Percentiles rank a stretch among this genome's conserved stretches.
Conservation (phyloP, 1,139 yeast species). For the Hansenula lynferdii region DNA sequence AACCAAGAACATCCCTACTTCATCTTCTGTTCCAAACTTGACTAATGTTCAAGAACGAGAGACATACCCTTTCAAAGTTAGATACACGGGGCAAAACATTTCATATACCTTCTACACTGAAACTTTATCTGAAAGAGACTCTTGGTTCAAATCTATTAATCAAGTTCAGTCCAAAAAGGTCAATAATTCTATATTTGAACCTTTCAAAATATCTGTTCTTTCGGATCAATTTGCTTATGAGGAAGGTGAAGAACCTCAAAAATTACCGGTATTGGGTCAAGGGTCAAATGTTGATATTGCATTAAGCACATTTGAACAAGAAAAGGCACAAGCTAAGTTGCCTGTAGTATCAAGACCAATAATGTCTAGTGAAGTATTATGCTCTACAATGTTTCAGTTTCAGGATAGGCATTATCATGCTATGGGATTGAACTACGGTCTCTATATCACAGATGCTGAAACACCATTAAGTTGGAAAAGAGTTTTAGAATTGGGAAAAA, state of each 20-base stretch:
- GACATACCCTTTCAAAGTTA: conserved; percentile 39
- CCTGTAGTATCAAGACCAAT: conserved; percentile 40
- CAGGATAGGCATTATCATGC: conserved; percentile 32
- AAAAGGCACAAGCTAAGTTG: conserved; percentile 24
- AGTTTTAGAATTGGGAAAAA: conserved; percentile 48
- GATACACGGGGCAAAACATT: conserved; percentile 44
- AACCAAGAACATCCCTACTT: conserved; percentile 22
- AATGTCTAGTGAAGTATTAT: conserved; percentile 31
- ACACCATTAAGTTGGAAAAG: conserved; percentile 48
- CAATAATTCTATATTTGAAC: conserved; percentile 42
- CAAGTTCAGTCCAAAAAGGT: conserved; percentile 52
- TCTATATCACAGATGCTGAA: conserved; percentile 33
- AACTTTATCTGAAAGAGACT: conserved; percentile 46
- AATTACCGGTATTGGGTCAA: conserved; percentile 57
- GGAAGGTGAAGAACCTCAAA: conserved; percentile 43
- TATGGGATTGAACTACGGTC: conserved; percentile 42
- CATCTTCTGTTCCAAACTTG: conserved; percentile 7
- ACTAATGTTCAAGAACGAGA: conserved; percentile 18
- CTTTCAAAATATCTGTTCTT: conserved; percentile 49
- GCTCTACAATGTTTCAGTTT: conserved; percentile 30
- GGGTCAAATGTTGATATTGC: conserved; percentile 59
- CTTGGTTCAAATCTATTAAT: conserved; percentile 56
- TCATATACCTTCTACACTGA: conserved; percentile 56
- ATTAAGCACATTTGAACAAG: conserved; percentile 25
- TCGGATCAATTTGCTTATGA: conserved; percentile 68